Evolutionary conservation across 1,284 basidiomycete genomes (phyloP), one percentile per base, ranked within the genome.

Genomic region (Coniophora puteana): DNA sequence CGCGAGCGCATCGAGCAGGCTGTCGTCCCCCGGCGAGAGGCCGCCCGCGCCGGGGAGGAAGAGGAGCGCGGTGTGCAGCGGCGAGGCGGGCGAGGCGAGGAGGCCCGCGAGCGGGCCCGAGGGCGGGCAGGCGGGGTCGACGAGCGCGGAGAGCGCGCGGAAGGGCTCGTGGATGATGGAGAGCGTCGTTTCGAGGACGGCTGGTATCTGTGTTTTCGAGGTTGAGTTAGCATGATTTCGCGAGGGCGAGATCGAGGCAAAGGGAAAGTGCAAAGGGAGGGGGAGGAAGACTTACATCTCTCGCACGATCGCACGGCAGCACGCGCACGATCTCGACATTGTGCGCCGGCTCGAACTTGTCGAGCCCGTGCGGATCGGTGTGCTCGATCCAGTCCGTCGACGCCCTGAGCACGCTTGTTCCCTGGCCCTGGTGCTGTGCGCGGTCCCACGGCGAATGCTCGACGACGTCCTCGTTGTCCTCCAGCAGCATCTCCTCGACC

Each of bases 351-450:
- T 83, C 81, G 34, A 74, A 75, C 42, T 71, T 76, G 53, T 85
- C 81, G 3, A 80, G 65, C 0, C 80, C 81, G 50, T 82, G 77
- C 3, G 66, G 67, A 54, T 83, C 79, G 21, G 65, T 67, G 50
- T 79, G 78, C 52, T 82, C 79, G 11, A 80, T 60, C 83, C 82
- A 86, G 53, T 81, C 74, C 5, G 82, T 84, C 2, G 80, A 83
- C 5, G 79, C 79, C 18, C 65, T 67, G 20, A 79, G 52, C 20
- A 77, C 58, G 31, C 54, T 57, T n/a, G n/a, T n/a, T n/a, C n/a
- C n/a, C n/a, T n/a, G n/a, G 57, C 61, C 65, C 26, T 60, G 65
- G 21, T 64, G 54, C 13, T 62, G 63, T 21, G 61, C 57, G 18
- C 71, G 65, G 50, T 82, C 80, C 76, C 77, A 80, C 5, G 57